These are phyloP conservation scores for Shiraia sp. DNA, from an alignment of 2,329 filamentous ascomycete genomes.

Conservation along the genomic window DNA sequence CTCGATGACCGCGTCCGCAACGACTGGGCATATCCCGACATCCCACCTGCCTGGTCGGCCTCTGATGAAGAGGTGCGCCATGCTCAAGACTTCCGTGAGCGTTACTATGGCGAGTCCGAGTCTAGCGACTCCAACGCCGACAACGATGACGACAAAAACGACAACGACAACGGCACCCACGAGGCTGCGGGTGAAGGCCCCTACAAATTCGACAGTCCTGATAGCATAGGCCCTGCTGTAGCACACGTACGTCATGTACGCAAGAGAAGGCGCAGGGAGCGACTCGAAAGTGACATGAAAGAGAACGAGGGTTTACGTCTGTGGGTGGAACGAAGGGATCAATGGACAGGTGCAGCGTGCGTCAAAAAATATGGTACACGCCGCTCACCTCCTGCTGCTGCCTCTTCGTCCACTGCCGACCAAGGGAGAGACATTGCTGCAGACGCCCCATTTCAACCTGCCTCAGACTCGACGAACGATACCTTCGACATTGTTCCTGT, in stretches of 20 bases:
- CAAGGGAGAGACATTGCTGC: constrained; percentile 11
- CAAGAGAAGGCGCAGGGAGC: constrained; percentile 43
- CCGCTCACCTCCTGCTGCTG: constrained; percentile 2
- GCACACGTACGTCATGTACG: constrained; percentile 31
- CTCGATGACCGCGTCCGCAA: constrained; percentile 48
- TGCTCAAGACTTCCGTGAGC: constrained; percentile 47
- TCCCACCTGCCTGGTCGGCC: constrained; percentile 36
- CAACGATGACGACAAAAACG: constrained; percentile 20
- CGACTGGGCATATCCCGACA: constrained; percentile 51
- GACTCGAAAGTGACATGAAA: constrained; percentile 48
- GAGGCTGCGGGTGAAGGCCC: constrained; percentile 3
- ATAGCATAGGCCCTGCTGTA: constrained; percentile 48
- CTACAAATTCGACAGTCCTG: constrained; percentile 52
- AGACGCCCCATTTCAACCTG: constrained; percentile 10
- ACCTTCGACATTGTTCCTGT: constrained; percentile 65
- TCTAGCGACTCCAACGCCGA: constrained; percentile 29
- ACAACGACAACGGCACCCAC: too few relatives aligned
- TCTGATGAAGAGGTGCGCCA: constrained; percentile 39
- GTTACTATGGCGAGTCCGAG: constrained; percentile 46
- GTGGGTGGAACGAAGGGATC: constrained; percentile 76
- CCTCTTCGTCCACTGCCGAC: constrained; percentile 7
- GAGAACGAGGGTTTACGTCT: constrained; percentile 85
- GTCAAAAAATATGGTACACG: constrained; percentile 49
- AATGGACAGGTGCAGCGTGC: constrained; percentile 75
- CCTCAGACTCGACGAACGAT: constrained; percentile 8